Percentiles rank a stretch among this genome's conserved stretches.
phyloP scores from a whole-genome alignment of 306 rosid species.

The Prinsepia uniflora region DNA sequence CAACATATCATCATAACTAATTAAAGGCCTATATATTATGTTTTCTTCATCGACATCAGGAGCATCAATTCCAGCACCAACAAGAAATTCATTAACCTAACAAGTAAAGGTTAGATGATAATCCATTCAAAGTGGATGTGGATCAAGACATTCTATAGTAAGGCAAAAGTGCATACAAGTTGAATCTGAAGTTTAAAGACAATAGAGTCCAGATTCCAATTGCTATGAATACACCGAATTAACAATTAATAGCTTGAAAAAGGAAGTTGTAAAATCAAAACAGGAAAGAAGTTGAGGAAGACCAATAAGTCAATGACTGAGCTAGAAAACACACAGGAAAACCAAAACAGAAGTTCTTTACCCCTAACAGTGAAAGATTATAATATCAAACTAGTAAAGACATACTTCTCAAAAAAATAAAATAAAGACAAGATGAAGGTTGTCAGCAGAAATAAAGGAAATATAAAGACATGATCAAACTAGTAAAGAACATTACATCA shows the following conservation, averaged over 20 bases:
- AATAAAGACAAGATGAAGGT: too few species aligned
- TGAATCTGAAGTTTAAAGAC: neutral
- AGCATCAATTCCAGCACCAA: constrained; percentile 98
- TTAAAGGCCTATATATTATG: constrained; percentile 82
- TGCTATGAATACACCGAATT: neutral
- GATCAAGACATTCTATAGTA: neutral
- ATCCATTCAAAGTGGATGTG: constrained; percentile 1
- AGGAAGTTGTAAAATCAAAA: neutral
- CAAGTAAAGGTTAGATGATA: constrained; percentile 17
- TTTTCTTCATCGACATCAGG: constrained; percentile 98
- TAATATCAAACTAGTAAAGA: too few species aligned
- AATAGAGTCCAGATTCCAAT: neutral
- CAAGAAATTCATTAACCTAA: constrained; percentile 96
- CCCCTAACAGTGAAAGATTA: too few species aligned
- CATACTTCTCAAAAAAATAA: too few species aligned
- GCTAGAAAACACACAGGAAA: too few species aligned
- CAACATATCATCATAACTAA: constrained; percentile 98
- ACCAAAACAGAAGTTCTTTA: too few species aligned
- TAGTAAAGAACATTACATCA: too few species aligned
- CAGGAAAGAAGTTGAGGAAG: too few species aligned
- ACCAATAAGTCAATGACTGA: too few species aligned
- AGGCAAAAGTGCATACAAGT: neutral
- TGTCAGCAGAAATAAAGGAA: too few species aligned
- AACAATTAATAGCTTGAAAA: neutral
- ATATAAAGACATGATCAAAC: too few species aligned